A percentile compares a stretch with the other conserved stretches of the same genome.
phyloP scores from a whole-genome alignment of 441 rosid genomes.

The Lepidium campestre region DNA sequence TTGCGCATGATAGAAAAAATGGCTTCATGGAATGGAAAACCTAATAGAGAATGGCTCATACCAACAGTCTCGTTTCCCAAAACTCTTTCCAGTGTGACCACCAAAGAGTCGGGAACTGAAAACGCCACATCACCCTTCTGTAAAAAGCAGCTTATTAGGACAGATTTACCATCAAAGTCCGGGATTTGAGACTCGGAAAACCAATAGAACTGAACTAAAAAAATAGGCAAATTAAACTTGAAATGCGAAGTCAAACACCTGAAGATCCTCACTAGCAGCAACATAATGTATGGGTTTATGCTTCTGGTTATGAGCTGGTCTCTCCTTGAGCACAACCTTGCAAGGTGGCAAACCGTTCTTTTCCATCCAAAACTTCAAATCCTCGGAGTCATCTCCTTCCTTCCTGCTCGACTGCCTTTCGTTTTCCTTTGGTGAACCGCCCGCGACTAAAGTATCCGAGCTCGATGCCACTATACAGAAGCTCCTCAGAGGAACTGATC shows the following conservation, averaged over 20 bases:
- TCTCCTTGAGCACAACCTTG: slow-evolving; percentile 68
- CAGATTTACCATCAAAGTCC: background rate
- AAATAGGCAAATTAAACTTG: background rate
- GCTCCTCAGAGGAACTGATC: slow-evolving; percentile 26
- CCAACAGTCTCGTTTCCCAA: slow-evolving; percentile 90
- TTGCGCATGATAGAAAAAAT: background rate
- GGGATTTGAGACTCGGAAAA: background rate
- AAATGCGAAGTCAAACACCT: slow-evolving; percentile 38
- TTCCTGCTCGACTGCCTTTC: slow-evolving; percentile 41
- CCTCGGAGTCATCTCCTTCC: slow-evolving; percentile 44
- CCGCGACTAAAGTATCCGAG: slow-evolving; percentile 57
- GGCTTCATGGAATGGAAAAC: background rate
- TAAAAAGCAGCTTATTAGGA: background rate
- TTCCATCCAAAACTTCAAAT: slow-evolving; percentile 91
- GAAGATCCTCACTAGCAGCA: slow-evolving; percentile 87
- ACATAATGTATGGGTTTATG: slow-evolving; percentile 74
- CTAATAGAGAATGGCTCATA: slow-evolving; percentile 32
- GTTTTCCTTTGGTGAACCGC: slow-evolving; percentile 44
- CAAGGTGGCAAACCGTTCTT: slow-evolving; percentile 87
- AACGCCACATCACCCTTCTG: slow-evolving; percentile 85
- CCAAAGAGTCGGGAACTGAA: slow-evolving; percentile 78
- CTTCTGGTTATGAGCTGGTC: slow-evolving; percentile 59
- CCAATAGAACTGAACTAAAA: background rate
- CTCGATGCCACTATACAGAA: slow-evolving; percentile 36
- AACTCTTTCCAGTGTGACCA: slow-evolving; percentile 93